Conservation (phyloP, 1,284 basidiomycete species). For the Grifola frondosa region DNA sequence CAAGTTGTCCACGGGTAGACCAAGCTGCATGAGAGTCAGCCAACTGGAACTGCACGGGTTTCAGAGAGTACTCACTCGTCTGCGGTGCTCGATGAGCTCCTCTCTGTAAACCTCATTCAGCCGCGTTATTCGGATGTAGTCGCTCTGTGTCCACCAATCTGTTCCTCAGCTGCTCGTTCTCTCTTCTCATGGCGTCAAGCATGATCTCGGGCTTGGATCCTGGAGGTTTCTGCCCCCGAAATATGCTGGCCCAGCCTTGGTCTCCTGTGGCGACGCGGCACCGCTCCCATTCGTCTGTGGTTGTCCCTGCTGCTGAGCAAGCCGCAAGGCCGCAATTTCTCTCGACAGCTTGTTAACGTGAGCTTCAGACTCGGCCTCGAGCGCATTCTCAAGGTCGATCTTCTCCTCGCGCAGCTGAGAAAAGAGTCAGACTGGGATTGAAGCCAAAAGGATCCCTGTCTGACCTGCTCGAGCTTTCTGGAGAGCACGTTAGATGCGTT, state of each 20-base stretch:
- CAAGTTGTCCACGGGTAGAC: conserved; percentile 70
- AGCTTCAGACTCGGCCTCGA: conserved; percentile 78
- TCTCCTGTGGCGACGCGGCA: conserved; percentile 32
- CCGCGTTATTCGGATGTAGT: conserved; percentile 67
- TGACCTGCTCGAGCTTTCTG: conserved; percentile 75
- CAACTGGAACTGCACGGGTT: neutral
- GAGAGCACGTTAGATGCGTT: conserved; percentile 77
- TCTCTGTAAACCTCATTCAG: conserved; percentile 80
- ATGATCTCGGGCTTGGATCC: conserved; percentile 61
- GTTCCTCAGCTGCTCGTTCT: conserved; percentile 70
- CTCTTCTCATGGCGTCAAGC: conserved; percentile 69
- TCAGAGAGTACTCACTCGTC: conserved; percentile 53
- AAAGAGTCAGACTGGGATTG: conserved; percentile 5
- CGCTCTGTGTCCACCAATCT: conserved; percentile 69
- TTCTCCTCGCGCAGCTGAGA: conserved; percentile 75
- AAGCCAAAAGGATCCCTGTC: conserved; percentile 22
- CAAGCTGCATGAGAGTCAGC: conserved; percentile 47
- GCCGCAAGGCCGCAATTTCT: conserved; percentile 64
- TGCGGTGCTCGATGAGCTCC: conserved; percentile 73
- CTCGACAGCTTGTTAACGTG: conserved; percentile 74
- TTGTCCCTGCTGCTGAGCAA: conserved; percentile 46
- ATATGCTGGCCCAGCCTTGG: conserved; percentile 15
- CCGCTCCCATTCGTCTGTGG: conserved; percentile 33
- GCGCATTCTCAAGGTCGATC: conserved; percentile 73
- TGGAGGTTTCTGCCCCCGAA: conserved; percentile 31